These are phyloP conservation scores for Yamadazyma kanchanaburiensis DNA, from an alignment of 1,139 yeast species.

Conservation along the genomic window DNA sequence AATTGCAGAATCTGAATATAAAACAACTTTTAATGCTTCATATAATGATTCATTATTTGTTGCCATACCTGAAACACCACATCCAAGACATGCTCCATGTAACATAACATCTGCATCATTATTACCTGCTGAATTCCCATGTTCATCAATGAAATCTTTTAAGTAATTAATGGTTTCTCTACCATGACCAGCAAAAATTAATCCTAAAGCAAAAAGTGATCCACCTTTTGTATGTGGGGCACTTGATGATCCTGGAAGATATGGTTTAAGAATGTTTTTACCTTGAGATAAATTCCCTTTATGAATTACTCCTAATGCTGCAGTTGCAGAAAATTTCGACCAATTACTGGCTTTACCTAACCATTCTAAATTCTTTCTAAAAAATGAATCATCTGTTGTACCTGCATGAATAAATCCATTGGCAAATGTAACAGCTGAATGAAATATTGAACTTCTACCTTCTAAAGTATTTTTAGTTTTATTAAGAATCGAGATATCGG, in stretches of 20 bases:
- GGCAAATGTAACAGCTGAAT: conserved; percentile 92
- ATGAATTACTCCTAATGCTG: conserved; percentile 96
- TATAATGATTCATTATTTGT: conserved; percentile 70
- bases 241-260: conserved; percentile 79
- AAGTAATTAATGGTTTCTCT: conserved; percentile 81
- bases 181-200: conserved; percentile 96
- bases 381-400: conserved; percentile 91
- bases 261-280: conserved; percentile 80
- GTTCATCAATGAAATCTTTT: conserved; percentile 68
- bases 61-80: conserved; percentile 98
- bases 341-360: conserved; percentile 95
- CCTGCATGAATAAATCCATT: conserved; percentile 97
- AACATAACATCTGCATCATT: conserved; percentile 82
- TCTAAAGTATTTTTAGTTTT: conserved; percentile 80
- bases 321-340: conserved; percentile 98
- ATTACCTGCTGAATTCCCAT: conserved; percentile 62
- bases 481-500: conserved; percentile 79
- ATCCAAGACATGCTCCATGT: conserved; percentile 95
- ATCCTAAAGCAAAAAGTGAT: conserved; percentile 87
- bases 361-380: conserved; percentile 92
- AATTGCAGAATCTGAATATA: conserved; percentile 87
- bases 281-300: conserved; percentile 94
- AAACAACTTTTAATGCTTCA: conserved; percentile 79
- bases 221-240: conserved; percentile 96
- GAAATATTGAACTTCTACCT: conserved; percentile 91